Base-by-base conservation (phyloP, 169 alveolate species). In the Eimeria praecox region DNA sequence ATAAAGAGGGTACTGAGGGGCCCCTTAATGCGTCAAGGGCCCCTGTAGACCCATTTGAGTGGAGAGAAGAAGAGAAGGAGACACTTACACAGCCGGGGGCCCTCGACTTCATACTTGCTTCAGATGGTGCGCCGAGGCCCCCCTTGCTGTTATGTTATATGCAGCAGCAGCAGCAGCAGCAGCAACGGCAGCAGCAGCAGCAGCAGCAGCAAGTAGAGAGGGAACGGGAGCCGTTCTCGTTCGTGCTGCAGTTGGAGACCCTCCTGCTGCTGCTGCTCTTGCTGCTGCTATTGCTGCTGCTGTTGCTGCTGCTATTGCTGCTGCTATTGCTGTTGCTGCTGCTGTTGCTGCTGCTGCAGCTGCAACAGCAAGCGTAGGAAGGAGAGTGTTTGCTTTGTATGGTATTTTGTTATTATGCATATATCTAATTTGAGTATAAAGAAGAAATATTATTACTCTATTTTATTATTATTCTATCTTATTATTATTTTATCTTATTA, bases 61-160 rank as follows among this genome's bases (percentile, higher is more conserved):
- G 87, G 87, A 77, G 38, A 35, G 56, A 42, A 40, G 62, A 77
- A 77, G 87, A 77, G 24, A 24, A 35, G 35, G 87, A 77, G 54
- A 77, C 59, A 27, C 87, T 77, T 20, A n/a, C 12, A 42, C 35
- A 30, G 14, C 16, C 27, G n/a, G 87, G 87, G 33, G 87, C 87
- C 54, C 59, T 77, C 16, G 59, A 42, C n/a, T 14, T 38, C 52
- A 44, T 77, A 8, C 24, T 77, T 22, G 87, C 87, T 6, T 77
- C 35, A 9, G 87, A 77, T 77, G 87, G 87, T 77, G 22, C 12
- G 83, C 49, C 10, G 44, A 6, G 44, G 80, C 40, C 46, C 40
- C 80, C 40, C 80, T 3, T 8, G 20, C 46, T 24, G 24, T 35
- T 27, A 69, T 27, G 3, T 8, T 35, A 69, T 27, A 16, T 20